Conservation (phyloP, 768 basidiomycete species). For the Xerocomus spinulosus region DNA sequence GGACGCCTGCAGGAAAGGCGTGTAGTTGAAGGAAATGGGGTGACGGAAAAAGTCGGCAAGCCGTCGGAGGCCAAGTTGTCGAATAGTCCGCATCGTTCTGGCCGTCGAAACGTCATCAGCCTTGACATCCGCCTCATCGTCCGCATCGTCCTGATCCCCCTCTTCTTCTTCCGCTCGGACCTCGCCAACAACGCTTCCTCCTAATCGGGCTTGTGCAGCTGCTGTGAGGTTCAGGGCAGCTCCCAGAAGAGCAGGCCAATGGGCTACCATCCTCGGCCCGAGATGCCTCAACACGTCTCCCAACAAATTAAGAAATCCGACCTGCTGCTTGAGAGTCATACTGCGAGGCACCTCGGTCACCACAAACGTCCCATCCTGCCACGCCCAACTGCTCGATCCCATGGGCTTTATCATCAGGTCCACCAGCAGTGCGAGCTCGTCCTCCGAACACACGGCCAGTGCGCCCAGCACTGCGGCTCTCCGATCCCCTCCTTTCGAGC, state of each 20-base stretch:
- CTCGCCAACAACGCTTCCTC: slow-evolving; percentile 19
- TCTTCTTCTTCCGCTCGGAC: slow-evolving; percentile 33
- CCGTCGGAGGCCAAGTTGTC: slow-evolving; percentile 82
- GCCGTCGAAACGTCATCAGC: slow-evolving; percentile 27
- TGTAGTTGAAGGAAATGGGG: slow-evolving; percentile 70
- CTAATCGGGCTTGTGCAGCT: slow-evolving; percentile 58
- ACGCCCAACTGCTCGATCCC: slow-evolving; percentile 28
- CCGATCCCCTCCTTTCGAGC: slow-evolving; percentile 58
- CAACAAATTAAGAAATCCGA: slow-evolving; percentile 81
- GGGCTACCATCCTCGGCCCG: slow-evolving; percentile 59
- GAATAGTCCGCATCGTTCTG: slow-evolving; percentile 55
- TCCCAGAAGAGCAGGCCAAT: slow-evolving; percentile 76
- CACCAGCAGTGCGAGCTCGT: slow-evolving; percentile 73
- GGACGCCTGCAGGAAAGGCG: slow-evolving; percentile 58
- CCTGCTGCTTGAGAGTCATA: slow-evolving; percentile 60
- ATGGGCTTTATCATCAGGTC: slow-evolving; percentile 86
- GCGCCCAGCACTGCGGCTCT: slow-evolving; percentile 71
- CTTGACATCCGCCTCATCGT: slow-evolving; percentile 33
- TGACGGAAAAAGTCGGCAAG: slow-evolving; percentile 83
- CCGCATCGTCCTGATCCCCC: slow-evolving; percentile 34
- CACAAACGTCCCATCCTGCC: slow-evolving; percentile 26
- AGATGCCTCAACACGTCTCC: slow-evolving; percentile 81
- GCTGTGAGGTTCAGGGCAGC: slow-evolving; percentile 62
- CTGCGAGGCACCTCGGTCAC: slow-evolving; percentile 26
- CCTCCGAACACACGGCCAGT: slow-evolving; percentile 62